A percentile compares a stretch with the other conserved stretches of the same genome.
These are phyloP conservation scores for Kodamaea nitidulidarum DNA, from an alignment of 805 yeast genomes.

Conservation along the genomic window DNA sequence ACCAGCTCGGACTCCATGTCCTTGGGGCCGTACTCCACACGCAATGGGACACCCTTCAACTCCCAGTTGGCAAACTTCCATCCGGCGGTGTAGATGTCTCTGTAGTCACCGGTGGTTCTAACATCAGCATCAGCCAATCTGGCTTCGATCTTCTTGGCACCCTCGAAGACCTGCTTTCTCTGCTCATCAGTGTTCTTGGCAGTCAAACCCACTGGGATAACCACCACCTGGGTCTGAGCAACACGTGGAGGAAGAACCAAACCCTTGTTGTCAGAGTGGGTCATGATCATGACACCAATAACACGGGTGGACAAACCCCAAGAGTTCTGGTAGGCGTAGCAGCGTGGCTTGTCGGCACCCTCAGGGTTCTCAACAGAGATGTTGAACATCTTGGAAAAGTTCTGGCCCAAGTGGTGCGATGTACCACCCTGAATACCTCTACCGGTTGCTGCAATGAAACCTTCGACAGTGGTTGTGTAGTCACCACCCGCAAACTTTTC, in stretches of 20 bases:
- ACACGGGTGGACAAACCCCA: slow-evolving; percentile 99
- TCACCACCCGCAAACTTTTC: slow-evolving; percentile 98
- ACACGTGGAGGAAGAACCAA: slow-evolving; percentile 96
- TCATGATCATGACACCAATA: slow-evolving; percentile 99
- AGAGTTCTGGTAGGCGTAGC: slow-evolving; percentile 91
- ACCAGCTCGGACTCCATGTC: slow-evolving; percentile 79
- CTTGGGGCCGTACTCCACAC: slow-evolving; percentile 95
- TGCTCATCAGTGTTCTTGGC: slow-evolving; percentile 77
- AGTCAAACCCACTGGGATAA: slow-evolving; percentile 93
- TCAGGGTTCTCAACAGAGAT: slow-evolving; percentile 94
- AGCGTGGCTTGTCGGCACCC: slow-evolving; percentile 80
- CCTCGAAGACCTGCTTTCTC: slow-evolving; percentile 62
- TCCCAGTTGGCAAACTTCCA: slow-evolving; percentile 99
- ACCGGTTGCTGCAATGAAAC: slow-evolving; percentile 96
- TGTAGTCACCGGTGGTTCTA: slow-evolving; percentile 80
- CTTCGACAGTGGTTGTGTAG: slow-evolving; percentile 94
- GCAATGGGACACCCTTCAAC: slow-evolving; percentile 90
- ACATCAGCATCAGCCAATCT: slow-evolving; percentile 58
- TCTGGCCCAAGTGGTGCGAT: slow-evolving; percentile 95
- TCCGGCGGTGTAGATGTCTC: slow-evolving; percentile 95
- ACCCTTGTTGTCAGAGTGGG: slow-evolving; percentile 98
- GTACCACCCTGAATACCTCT: slow-evolving; percentile 99
- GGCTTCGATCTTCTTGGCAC: slow-evolving; percentile 66
- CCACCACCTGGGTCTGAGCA: slow-evolving; percentile 85
- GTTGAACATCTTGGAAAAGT: slow-evolving; percentile 97